Percentiles rank a stretch among this genome's conserved stretches.
phyloP scores from a whole-genome alignment of 1,139 yeast species.

The Starmera stellimalicola region DNA sequence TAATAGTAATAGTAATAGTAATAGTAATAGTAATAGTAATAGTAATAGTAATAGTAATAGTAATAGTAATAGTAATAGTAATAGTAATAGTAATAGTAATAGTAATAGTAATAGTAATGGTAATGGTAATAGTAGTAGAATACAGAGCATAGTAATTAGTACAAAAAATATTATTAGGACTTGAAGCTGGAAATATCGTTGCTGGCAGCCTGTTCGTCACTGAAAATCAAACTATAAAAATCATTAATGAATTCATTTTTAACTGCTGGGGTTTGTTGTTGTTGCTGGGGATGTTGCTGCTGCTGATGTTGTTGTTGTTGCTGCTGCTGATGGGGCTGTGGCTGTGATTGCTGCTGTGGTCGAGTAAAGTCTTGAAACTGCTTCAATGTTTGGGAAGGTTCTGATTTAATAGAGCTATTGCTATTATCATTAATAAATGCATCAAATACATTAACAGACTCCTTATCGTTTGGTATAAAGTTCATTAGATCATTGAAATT shows the following conservation, averaged over 20 bases:
- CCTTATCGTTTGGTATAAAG: constrained; percentile 10
- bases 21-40: too few relatives aligned
- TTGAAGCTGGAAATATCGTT: not conserved
- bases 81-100: not conserved
- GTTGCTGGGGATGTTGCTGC: not conserved
- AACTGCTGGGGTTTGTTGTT: constrained; percentile 1
- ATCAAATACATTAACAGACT: not conserved
- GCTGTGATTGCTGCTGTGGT: too few relatives aligned
- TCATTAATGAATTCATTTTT: constrained; percentile 23
- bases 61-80: too few relatives aligned
- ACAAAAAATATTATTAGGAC: not conserved
- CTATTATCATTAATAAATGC: not conserved
- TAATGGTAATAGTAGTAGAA: not conserved
- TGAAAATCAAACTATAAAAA: constrained; percentile 27
- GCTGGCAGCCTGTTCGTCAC: constrained; percentile 17
- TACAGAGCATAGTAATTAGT: not conserved
- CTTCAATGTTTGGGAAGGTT: too few relatives aligned
- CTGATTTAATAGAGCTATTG: too few relatives aligned
- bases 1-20: too few relatives aligned
- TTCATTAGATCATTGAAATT: constrained; percentile 16
- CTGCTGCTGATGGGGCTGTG: too few relatives aligned
- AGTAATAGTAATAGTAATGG: not conserved
- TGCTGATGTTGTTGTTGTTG: too few relatives aligned
- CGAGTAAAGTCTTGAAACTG: too few relatives aligned
- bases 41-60: too few relatives aligned